Conservation (phyloP, 1,139 yeast genomes). For the Saccharomycopsis crataegensis region DNA sequence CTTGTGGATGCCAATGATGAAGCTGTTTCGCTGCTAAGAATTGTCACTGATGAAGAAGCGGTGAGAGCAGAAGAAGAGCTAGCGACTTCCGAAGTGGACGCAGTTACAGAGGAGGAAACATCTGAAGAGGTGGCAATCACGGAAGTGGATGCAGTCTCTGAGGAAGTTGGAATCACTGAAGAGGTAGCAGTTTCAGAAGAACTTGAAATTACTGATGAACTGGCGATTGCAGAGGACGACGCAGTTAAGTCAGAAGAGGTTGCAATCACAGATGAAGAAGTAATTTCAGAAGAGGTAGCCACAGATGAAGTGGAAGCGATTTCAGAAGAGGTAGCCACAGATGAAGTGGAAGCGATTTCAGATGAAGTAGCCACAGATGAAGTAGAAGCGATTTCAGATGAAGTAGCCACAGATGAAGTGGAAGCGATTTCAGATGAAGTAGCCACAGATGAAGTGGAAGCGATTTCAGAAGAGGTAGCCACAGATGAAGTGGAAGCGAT, state of each 20-base stretch:
- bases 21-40: too few relatives aligned
- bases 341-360: background rate
- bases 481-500: background rate
- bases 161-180: too few relatives aligned
- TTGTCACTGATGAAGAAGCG: too few relatives aligned
- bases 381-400: background rate
- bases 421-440: background rate
- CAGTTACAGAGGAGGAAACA: background rate
- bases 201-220: background rate
- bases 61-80: too few relatives aligned
- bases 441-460: constrained; percentile 17
- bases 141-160: background rate
- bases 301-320: background rate
- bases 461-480: constrained; percentile 23
- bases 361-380: background rate
- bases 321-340: background rate
- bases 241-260: background rate
- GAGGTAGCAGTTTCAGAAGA: background rate
- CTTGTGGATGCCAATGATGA: too few relatives aligned
- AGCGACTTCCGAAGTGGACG: background rate
- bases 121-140: background rate
- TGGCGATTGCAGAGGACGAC: background rate
- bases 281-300: background rate
- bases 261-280: background rate
- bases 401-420: background rate